Evolutionary conservation across 176 grass and related monocot genomes (phyloP), one percentile per base, ranked within the genome.

Genomic region (Oryza brachyantha): DNA sequence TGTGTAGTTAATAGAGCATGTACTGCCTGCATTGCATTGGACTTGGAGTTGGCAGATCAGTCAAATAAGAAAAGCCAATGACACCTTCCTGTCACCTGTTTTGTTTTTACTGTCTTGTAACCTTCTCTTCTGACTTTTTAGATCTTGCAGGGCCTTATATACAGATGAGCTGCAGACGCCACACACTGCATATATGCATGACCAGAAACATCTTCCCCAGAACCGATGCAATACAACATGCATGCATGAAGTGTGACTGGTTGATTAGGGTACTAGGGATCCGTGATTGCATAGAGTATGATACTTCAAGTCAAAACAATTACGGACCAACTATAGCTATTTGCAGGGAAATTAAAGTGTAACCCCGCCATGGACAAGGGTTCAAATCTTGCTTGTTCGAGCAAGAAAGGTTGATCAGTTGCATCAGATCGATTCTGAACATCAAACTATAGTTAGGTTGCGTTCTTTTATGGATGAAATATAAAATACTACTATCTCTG

Each of bases 91-190:
- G 70, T 79, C 86, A 37, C 25, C 41, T 61, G 70, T 12, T 68
- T 89, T 89, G 63, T 84, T 84, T 88, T 84, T 89, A 84, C 77
- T 26, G n/a, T 16, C 64, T 55, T 80, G 81, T 80, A 88, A 80
- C 55, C 81, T 80, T 75, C 81, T 80, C 27, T 78, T 85, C 83
- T 86, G 79, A 86, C 83, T 52, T 52, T 74, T 85, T 11, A 45
- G 68, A 83, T 74, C 48, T 7, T 13, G 79, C 35, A 9, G 58
- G 60, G n/a, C 67, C 27, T 52, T 50, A 52, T 40, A 16, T n/a
- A 39, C 61, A 28, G 61, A n/a, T n/a, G n/a, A 29, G 37, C 61
- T 34, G 50, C 48, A 21, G 48, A 8, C 19, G 24, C 27, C 13
- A 7, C 17, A 31, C 22, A 40, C 42, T 59, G 79, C 60, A 48